Conservation (phyloP, 345 rosid species). For the Jatropha curcas region DNA sequence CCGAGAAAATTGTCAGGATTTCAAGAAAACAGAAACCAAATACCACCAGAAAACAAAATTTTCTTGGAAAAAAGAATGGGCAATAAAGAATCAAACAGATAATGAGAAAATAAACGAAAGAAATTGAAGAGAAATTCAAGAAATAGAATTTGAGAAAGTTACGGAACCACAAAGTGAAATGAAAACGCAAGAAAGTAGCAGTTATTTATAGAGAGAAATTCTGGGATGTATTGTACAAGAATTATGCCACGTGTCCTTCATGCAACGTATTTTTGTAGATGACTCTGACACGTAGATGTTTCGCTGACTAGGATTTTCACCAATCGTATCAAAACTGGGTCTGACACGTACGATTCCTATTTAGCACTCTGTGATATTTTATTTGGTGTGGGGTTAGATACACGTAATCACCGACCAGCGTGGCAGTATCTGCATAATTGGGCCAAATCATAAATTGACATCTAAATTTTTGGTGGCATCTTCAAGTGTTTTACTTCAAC, state of each 20-base stretch:
- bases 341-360: background rate
- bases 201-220: background rate
- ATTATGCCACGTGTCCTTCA: background rate
- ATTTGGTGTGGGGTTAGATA: too few species aligned
- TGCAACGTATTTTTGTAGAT: background rate
- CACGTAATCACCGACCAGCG: too few species aligned
- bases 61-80: background rate
- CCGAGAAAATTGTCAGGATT: background rate
- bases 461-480: too few species aligned
- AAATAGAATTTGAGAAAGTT: background rate
- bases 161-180: background rate
- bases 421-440: too few species aligned
- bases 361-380: too few species aligned
- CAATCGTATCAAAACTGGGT: background rate
- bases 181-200: background rate
- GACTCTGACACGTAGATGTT: background rate
- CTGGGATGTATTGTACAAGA: background rate
- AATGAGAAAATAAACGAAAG: background rate
- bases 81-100: background rate
- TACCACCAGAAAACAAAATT: background rate
- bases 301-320: slow-evolving; percentile 3
- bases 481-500: too few species aligned
- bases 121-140: background rate
- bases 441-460: too few species aligned
- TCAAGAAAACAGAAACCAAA: background rate